These are phyloP conservation scores for Dictyostelium capitatum DNA, from an alignment of 78 protist species.

Conservation along the genomic window DNA sequence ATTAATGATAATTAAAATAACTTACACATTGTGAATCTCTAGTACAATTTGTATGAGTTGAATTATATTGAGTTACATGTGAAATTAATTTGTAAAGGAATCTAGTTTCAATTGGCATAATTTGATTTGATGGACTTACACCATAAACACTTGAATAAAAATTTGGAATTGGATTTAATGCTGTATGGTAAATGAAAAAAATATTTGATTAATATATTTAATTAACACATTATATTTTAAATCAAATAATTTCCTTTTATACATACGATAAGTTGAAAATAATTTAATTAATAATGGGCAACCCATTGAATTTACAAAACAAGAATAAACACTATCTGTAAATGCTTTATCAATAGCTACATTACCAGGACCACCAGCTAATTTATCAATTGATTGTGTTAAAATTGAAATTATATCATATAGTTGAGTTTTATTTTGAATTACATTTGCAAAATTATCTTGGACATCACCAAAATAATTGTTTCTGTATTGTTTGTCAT, in stretches of 20 bases:
- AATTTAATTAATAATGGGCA: neutral
- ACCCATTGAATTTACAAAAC: neutral
- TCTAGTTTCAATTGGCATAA: neutral
- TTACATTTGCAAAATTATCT: constrained; percentile 17
- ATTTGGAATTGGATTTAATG: constrained; percentile 23
- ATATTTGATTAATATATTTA: too few species aligned
- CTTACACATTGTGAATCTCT: neutral
- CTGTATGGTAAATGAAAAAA: neutral
- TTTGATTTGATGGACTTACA: neutral
- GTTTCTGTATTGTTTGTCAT: constrained; percentile 47
- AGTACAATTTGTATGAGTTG: neutral
- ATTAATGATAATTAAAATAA: neutral
- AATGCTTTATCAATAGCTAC: neutral
- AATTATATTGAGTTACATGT: neutral
- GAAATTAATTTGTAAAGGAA: neutral
- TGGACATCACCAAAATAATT: constrained; percentile 5
- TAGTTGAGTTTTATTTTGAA: neutral
- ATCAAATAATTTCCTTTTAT: too few species aligned
- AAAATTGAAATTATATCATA: neutral
- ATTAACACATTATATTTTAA: too few species aligned
- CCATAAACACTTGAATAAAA: constrained; percentile 53
- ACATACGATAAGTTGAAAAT: constrained; percentile 21
- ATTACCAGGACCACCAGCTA: constrained; percentile 50
- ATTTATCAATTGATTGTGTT: constrained; percentile 3
- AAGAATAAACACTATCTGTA: neutral